Evolutionary conservation across 108 stramenopile genomes (phyloP).

Genomic region (Cafeteria roenbergensis): DNA sequence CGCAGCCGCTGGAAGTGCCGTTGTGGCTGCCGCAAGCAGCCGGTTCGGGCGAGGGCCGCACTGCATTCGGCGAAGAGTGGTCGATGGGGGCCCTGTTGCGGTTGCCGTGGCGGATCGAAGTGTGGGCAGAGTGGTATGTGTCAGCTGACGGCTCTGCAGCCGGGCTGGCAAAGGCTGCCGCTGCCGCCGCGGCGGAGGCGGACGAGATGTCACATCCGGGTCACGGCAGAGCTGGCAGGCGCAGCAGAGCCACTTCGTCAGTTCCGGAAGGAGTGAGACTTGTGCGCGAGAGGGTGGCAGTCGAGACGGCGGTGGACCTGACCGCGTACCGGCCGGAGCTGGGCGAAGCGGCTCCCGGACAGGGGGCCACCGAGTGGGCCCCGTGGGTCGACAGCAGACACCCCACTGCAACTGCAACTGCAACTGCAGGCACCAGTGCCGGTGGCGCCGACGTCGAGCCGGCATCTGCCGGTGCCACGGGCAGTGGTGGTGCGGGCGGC

Average conservation of each 20-base stretch:
- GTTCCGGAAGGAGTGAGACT: too few species aligned
- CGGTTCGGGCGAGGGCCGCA: not conserved
- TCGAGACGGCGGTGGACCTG: not conserved
- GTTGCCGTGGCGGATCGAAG: constrained; percentile 8
- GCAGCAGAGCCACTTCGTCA: not conserved
- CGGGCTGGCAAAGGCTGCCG: not conserved
- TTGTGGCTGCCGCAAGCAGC: not conserved
- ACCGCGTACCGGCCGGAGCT: too few species aligned
- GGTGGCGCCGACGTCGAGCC: too few species aligned
- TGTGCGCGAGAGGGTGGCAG: not conserved
- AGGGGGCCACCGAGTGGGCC: too few species aligned
- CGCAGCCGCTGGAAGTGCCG: not conserved
- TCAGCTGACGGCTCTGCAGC: not conserved
- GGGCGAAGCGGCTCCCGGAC: too few species aligned
- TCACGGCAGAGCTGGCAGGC: too few species aligned
- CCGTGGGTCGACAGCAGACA: too few species aligned
- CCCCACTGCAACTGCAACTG: too few species aligned
- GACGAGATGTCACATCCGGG: too few species aligned
- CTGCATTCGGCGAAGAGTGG: not conserved
- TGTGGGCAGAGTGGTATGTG: constrained; percentile 1
- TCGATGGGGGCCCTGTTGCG: not conserved
- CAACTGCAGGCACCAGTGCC: too few species aligned
- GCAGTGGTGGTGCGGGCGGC: not conserved
- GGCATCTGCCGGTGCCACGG: too few species aligned
- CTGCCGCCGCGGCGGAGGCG: too few species aligned